These are phyloP conservation scores for Vishniacozyma victoriae DNA, from an alignment of 768 basidiomycete species.

Conservation along the genomic window DNA sequence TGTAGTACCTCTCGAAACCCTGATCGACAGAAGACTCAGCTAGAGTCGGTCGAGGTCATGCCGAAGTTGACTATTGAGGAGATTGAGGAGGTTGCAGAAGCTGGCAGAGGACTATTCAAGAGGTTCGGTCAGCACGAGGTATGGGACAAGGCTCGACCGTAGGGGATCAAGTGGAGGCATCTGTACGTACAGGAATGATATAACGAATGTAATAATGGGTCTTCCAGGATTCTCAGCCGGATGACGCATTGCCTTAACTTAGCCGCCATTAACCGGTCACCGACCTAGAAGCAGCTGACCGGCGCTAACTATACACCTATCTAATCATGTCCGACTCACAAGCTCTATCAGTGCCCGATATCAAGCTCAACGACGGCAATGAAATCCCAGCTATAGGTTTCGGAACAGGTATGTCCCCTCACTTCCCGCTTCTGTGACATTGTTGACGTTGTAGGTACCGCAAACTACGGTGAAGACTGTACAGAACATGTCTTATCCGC, in stretches of 20 bases:
- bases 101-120: constrained; percentile 17
- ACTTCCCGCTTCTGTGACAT: neutral
- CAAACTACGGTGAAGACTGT: constrained; percentile 13
- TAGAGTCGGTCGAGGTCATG: constrained; percentile 24
- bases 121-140: constrained; percentile 23
- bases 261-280: no score
- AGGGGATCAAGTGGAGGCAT: no score
- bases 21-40: constrained; percentile 24
- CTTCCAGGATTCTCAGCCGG: no score
- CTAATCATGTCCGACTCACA: neutral
- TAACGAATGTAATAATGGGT: no score
- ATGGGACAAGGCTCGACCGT: constrained; percentile 36
- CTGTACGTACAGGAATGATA: no score
- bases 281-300: no score
- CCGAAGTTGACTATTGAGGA: constrained; percentile 16
- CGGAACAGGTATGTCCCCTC: constrained; percentile 13
- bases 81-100: constrained; percentile 22
- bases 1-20: constrained; percentile 22
- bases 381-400: constrained; percentile 25
- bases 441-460: constrained; percentile 14
- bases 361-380: constrained; percentile 30
- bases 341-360: constrained; percentile 8
- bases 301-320: no score
- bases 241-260: no score
- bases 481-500: constrained; percentile 17